Base-by-base conservation (phyloP, 345 rosid species). In the Rhodamnia argentea region DNA sequence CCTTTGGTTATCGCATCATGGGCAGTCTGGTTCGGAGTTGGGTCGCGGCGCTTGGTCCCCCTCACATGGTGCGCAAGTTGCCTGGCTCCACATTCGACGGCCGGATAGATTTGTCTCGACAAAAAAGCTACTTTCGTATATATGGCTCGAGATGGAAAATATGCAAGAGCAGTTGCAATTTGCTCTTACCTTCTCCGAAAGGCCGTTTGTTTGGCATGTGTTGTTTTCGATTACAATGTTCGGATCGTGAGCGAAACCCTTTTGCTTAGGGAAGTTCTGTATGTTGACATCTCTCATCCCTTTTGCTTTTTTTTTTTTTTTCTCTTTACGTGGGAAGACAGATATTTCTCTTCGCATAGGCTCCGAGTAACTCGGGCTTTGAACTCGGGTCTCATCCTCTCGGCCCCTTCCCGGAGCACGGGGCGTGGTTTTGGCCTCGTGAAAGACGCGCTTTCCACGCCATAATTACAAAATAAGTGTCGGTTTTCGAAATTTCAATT, bases 1-100 rank as follows among this genome's bases (percentile, higher is more conserved):
- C 51, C 12, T 20, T 22, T 32, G 10, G 76, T 64, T 23, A 16
- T 40, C 18, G 26, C 78, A 70, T 32, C 24, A 37, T 37, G 78
- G 78, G 13, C 20, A 0, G 55, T 20, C 59, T 23, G 60, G 26
- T 22, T 70, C 47, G 78, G 18, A 32, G 78, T 37, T 37, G 42
- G 75, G 32, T 62, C 75, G 42, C 13, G 75, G 42, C 32, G 78
- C 32, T 26, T 13, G 37, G 81, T 13, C 70, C 70, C 86, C 53
- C 40, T 52, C 27, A 51, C 52, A 51, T 85, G 82, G 82, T 85
- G 86, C 57, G 82, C 78, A 85, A 14, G 57, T 27, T 85, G 86
- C 86, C 32, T 32, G 58, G 83, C 42, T 85, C 83, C 83, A 85
- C 86, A 53, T 85, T 85, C 62, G 51, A 75, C 62, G 86, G 53